phyloP scores from a whole-genome alignment of 2,329 filamentous ascomycete species.

The Pseudocercospora pini-densiflorae region DNA sequence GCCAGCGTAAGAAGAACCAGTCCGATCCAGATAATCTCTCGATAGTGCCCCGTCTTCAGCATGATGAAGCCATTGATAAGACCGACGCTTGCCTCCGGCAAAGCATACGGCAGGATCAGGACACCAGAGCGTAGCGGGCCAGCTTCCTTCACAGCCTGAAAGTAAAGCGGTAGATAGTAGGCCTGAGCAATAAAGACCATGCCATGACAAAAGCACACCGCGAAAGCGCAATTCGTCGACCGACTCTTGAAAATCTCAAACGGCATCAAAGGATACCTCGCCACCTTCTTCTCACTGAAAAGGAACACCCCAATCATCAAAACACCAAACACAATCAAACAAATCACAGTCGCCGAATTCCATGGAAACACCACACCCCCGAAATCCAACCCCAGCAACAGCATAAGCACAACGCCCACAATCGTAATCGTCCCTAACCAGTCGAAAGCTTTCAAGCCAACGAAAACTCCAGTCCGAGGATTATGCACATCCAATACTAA shows the following conservation, averaged over 20 bases:
- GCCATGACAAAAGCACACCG: slow-evolving; percentile 53
- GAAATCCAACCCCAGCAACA: slow-evolving; percentile 60
- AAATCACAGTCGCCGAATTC: slow-evolving; percentile 60
- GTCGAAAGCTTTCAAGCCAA: slow-evolving; percentile 58
- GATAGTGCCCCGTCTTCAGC: slow-evolving; percentile 56
- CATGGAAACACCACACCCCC: slow-evolving; percentile 59
- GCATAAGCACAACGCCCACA: slow-evolving; percentile 55
- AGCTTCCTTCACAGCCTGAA: slow-evolving; percentile 69
- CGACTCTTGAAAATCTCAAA: slow-evolving; percentile 61
- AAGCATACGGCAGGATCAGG: slow-evolving; percentile 64
- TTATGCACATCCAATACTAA: slow-evolving; percentile 61
- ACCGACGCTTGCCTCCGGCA: slow-evolving; percentile 50
- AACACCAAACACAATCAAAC: slow-evolving; percentile 57
- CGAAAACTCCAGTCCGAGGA: slow-evolving; percentile 53
- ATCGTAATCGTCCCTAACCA: slow-evolving; percentile 60
- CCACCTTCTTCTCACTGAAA: slow-evolving; percentile 66
- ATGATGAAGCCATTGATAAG: slow-evolving; percentile 55
- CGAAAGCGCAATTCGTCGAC: slow-evolving; percentile 63
- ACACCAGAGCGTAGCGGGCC: slow-evolving; percentile 64
- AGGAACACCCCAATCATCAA: slow-evolving; percentile 59
- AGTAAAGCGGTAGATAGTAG: slow-evolving; percentile 76
- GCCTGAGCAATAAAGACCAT: slow-evolving; percentile 65
- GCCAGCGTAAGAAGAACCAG: slow-evolving; percentile 50
- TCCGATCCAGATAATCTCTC: slow-evolving; percentile 46
- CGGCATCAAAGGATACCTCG: slow-evolving; percentile 71